Percentiles rank a stretch among this genome's conserved stretches.
These are phyloP conservation scores for Lactuca saligna DNA, from an alignment of 129 eudicot genomes.

Conservation along the genomic window DNA sequence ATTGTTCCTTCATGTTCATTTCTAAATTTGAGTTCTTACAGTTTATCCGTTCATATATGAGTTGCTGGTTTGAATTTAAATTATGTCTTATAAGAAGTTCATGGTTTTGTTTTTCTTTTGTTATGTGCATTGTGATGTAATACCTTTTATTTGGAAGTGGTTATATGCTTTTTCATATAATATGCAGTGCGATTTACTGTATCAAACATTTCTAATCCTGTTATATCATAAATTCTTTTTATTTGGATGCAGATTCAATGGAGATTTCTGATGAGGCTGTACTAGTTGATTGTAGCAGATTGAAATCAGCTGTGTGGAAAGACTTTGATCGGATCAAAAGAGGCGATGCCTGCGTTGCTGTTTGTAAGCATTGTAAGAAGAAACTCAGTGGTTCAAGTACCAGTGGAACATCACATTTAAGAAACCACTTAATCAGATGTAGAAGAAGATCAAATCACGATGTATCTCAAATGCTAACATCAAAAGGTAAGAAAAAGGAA, in stretches of 20 bases:
- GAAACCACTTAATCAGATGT: slow-evolving; percentile 91
- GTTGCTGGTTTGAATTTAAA: slow-evolving; percentile 6
- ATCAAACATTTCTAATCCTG: neutral
- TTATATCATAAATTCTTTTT: neutral
- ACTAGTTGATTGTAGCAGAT: slow-evolving; percentile 69
- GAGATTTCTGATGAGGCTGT: slow-evolving; percentile 67
- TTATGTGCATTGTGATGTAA: slow-evolving; percentile 2
- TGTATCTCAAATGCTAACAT: slow-evolving; percentile 51
- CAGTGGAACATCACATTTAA: slow-evolving; percentile 92
- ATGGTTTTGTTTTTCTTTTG: neutral
- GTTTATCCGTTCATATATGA: slow-evolving; percentile 3
- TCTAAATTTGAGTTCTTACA: neutral
- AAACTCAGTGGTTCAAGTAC: slow-evolving; percentile 91
- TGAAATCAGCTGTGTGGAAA: slow-evolving; percentile 94
- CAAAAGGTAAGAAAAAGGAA: slow-evolving; percentile 80
- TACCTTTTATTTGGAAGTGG: neutral
- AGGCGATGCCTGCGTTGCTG: slow-evolving; percentile 73
- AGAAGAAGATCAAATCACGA: slow-evolving; percentile 76
- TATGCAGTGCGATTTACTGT: neutral
- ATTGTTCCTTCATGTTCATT: slow-evolving; percentile 5
- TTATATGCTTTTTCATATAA: no score
- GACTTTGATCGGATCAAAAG: slow-evolving; percentile 86
- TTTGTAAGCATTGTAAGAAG: slow-evolving; percentile 90
- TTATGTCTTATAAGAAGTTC: slow-evolving; percentile 7
- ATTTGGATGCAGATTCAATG: slow-evolving; percentile 44